Percentiles rank a stretch among this genome's conserved stretches.
phyloP scores from a whole-genome alignment of 2,329 filamentous ascomycete genomes.

The Fusarium oligoseptatum region DNA sequence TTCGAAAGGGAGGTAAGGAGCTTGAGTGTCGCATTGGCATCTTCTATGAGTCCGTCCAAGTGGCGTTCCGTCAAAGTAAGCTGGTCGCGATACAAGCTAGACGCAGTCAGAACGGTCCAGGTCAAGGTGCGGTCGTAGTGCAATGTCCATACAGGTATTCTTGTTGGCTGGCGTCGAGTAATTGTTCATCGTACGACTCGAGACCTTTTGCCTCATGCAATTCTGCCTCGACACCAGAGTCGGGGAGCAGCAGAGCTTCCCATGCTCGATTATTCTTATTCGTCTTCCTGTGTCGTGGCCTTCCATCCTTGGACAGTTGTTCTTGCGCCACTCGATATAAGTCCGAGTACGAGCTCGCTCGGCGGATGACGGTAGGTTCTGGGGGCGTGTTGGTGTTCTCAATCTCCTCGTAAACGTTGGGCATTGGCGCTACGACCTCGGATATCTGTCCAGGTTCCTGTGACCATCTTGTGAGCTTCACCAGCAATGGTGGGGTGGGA shows the following conservation, averaged over 20 bases:
- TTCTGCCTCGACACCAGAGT: slow-evolving; percentile 35
- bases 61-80: slow-evolving; percentile 85
- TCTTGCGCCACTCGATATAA: slow-evolving; percentile 75
- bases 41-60: slow-evolving; percentile 81
- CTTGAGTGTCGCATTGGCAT: slow-evolving; percentile 81
- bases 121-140: not conserved
- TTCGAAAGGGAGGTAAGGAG: slow-evolving; percentile 83
- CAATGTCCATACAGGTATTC: slow-evolving; percentile 78
- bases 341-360: slow-evolving; percentile 82
- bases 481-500: slow-evolving; percentile 32
- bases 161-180: slow-evolving; percentile 86
- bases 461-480: slow-evolving; percentile 42
- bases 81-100: slow-evolving; percentile 83
- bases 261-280: slow-evolving; percentile 59
- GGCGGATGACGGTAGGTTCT: slow-evolving; percentile 72
- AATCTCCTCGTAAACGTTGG: slow-evolving; percentile 69
- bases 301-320: slow-evolving; percentile 66
- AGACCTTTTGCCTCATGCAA: slow-evolving; percentile 39
- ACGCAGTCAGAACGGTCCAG: slow-evolving; percentile 46
- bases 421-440: slow-evolving; percentile 67
- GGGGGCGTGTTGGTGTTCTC: slow-evolving; percentile 71
- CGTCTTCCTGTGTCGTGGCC: slow-evolving; percentile 55
- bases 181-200: slow-evolving; percentile 68
- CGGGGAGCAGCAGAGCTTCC: slow-evolving; percentile 63
- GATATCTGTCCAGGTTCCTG: slow-evolving; percentile 67